phyloP scores from a whole-genome alignment of 352 stramenopile species.

The Thraustochytrium sp. region DNA sequence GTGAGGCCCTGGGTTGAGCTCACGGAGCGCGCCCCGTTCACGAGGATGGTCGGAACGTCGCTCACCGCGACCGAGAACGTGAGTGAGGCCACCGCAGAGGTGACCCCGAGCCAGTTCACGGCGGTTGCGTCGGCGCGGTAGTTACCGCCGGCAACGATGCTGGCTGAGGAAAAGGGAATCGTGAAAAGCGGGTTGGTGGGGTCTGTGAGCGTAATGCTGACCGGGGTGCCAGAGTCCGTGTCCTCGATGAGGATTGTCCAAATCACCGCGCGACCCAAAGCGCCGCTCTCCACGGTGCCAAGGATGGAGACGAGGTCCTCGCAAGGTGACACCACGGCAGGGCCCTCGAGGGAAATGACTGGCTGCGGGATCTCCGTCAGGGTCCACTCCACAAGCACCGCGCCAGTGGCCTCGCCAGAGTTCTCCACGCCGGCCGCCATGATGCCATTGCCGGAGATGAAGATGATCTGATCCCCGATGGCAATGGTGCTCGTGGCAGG shows the following conservation, averaged over 20 bases:
- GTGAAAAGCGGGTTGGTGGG: background rate
- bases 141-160: background rate
- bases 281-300: background rate
- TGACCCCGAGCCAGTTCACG: background rate
- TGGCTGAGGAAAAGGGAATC: background rate
- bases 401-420: background rate
- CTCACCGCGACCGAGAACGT: background rate
- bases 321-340: background rate
- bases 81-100: background rate
- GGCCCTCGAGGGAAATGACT: background rate
- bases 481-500: too few relatives aligned
- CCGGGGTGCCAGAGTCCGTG: too few relatives aligned
- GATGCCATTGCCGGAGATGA: too few relatives aligned
- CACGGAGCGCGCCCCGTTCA: background rate
- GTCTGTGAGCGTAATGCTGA: too few relatives aligned
- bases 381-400: background rate
- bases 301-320: background rate
- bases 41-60: background rate
- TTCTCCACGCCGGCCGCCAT: too few relatives aligned
- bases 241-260: background rate
- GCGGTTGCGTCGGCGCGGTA: background rate
- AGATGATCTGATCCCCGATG: too few relatives aligned
- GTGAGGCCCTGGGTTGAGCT: background rate
- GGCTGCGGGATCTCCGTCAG: background rate
- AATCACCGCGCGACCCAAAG: background rate